phyloP scores from a whole-genome alignment of 2,329 filamentous ascomycete genomes.

The Neonectria neomacrospora region DNA sequence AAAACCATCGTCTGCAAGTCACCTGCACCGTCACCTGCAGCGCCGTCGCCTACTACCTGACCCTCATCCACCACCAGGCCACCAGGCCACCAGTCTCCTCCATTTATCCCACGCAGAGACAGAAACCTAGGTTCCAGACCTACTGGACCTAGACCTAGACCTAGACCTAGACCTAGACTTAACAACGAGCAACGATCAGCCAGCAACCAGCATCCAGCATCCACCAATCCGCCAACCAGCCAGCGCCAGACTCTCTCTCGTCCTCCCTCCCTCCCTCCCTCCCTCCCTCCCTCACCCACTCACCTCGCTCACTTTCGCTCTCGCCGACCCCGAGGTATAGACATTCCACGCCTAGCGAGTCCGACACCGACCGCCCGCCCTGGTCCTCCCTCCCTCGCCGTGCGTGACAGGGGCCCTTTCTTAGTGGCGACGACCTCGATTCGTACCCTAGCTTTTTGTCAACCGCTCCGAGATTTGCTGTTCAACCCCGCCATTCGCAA shows the following conservation, averaged over 20 bases:
- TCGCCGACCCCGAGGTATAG: conserved; percentile 32
- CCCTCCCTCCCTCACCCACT: conserved; percentile 26
- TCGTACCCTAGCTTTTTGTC: conserved; percentile 28
- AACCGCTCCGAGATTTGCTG: conserved; percentile 42
- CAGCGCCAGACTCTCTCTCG: conserved; percentile 9
- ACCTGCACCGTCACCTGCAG: conserved; percentile 28
- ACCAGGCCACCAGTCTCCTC: not conserved
- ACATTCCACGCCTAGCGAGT: conserved; percentile 26
- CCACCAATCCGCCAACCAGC: conserved; percentile 1
- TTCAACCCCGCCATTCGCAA: conserved; percentile 37
- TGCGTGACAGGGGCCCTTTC: conserved; percentile 22
- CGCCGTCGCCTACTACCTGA: conserved; percentile 11
- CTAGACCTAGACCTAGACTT: not conserved
- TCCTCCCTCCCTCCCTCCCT: conserved; percentile 28
- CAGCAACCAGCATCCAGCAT: not conserved
- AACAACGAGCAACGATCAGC: conserved; percentile 5
- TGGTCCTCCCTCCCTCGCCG: conserved; percentile 17
- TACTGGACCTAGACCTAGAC: not conserved
- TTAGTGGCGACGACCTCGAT: conserved; percentile 30
- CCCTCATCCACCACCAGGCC: conserved; percentile 1
- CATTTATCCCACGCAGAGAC: conserved; percentile 1
- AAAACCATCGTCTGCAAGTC: conserved; percentile 15
- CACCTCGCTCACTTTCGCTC: conserved; percentile 6
- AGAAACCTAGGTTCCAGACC: not conserved
- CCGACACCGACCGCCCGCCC: conserved; percentile 3